phyloP scores from a whole-genome alignment of 495 filamentous ascomycete genomes.

The Penicillium odoratum region DNA sequence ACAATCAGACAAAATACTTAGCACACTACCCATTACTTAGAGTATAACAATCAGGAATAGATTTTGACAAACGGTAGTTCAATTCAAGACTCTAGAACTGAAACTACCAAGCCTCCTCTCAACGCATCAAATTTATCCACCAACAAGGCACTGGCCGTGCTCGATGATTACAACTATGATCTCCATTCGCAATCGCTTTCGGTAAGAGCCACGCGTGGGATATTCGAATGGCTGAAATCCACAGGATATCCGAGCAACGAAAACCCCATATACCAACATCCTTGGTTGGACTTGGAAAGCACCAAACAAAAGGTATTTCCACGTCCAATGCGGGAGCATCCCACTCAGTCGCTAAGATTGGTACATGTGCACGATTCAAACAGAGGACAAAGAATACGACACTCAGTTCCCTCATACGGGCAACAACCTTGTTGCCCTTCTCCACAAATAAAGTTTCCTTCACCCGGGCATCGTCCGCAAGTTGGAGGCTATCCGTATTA shows the following conservation, averaged over 20 bases:
- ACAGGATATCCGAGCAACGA: conserved; percentile 17
- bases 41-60: conserved; percentile 31
- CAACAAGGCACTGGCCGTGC: background rate
- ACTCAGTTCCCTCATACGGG: too few relatives aligned
- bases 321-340: too few relatives aligned
- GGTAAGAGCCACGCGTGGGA: conserved; percentile 13
- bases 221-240: conserved; percentile 21
- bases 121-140: conserved; percentile 10
- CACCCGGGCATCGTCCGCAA: too few relatives aligned
- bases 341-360: too few relatives aligned
- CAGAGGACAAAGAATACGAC: too few relatives aligned
- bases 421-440: too few relatives aligned
- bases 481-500: too few relatives aligned
- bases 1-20: conserved; percentile 27
- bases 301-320: conserved; percentile 4
- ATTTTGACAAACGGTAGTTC: conserved; percentile 15
- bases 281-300: conserved; percentile 31
- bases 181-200: conserved; percentile 7
- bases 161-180: conserved; percentile 12
- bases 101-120: conserved; percentile 14
- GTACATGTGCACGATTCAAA: too few relatives aligned
- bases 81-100: conserved; percentile 14
- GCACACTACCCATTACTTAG: conserved; percentile 25
- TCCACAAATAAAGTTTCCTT: too few relatives aligned
- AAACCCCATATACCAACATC: conserved; percentile 29